Conservation (phyloP, 2,329 filamentous ascomycete species). For the Trichocomaceae sp. region DNA sequence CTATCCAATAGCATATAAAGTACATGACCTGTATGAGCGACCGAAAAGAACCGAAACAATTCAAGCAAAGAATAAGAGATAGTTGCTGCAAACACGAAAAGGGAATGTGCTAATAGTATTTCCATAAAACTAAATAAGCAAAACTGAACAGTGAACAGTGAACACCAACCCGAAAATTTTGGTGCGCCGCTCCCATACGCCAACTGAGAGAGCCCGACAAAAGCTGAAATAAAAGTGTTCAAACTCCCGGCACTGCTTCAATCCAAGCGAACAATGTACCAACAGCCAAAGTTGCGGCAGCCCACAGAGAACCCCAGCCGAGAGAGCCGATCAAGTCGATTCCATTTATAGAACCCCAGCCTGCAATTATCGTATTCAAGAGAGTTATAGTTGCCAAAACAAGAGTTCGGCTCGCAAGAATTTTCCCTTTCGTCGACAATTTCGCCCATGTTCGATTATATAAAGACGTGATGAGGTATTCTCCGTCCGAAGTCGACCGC, state of each 20-base stretch:
- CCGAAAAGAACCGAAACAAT: neutral
- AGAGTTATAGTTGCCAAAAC: conserved; percentile 42
- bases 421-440: conserved; percentile 52
- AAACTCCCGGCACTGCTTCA: conserved; percentile 34
- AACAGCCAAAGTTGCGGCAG: conserved; percentile 38
- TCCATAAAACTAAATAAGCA: neutral
- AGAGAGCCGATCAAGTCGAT: conserved; percentile 63
- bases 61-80: neutral
- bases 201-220: neutral
- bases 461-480: conserved; percentile 67
- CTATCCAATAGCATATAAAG: neutral
- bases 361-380: conserved; percentile 57
- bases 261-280: conserved; percentile 35
- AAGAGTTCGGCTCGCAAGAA: conserved; percentile 57
- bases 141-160: no score
- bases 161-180: neutral
- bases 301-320: conserved; percentile 70
- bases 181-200: neutral
- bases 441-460: conserved; percentile 55
- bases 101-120: neutral
- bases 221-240: neutral
- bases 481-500: conserved; percentile 46
- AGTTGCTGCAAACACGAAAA: neutral
- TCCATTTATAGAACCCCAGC: conserved; percentile 60
- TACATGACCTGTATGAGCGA: neutral